Evolutionary conservation across 768 basidiomycete genomes (phyloP).

Genomic region (Suillus spraguei): DNA sequence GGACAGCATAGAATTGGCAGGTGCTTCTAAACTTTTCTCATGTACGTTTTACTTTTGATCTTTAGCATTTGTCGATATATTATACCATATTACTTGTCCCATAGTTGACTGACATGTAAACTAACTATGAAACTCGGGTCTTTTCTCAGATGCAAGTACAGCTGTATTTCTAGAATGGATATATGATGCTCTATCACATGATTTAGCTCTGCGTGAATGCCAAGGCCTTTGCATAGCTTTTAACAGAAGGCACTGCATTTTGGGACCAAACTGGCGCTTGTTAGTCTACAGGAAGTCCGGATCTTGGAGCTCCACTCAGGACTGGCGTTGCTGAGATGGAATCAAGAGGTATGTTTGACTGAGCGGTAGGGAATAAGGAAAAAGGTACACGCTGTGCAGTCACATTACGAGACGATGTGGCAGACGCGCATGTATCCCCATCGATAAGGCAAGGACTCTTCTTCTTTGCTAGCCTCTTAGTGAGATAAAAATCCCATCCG

Average conservation of each 20-base stretch:
- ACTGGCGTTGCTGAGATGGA: background rate
- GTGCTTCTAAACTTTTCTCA: background rate
- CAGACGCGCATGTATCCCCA: background rate
- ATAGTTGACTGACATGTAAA: no score
- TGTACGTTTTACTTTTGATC: background rate
- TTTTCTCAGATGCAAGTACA: background rate
- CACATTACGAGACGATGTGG: no score
- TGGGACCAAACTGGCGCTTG: background rate
- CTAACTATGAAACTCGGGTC: background rate
- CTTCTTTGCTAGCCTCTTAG: background rate
- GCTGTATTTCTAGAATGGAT: no score
- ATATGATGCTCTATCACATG: background rate
- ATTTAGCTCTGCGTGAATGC: background rate
- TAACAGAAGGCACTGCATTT: no score
- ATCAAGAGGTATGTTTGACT: no score
- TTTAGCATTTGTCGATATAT: background rate
- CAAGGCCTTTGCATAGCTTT: background rate
- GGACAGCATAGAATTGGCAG: background rate
- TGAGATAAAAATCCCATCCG: background rate
- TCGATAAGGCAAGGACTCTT: no score
- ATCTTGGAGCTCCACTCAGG: background rate
- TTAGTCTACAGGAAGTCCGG: background rate
- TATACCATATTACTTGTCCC: background rate
- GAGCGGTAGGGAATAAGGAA: no score
- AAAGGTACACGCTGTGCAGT: no score